Evolutionary conservation across 257 asterid species (phyloP).

Genomic region (Plantago elongata): DNA sequence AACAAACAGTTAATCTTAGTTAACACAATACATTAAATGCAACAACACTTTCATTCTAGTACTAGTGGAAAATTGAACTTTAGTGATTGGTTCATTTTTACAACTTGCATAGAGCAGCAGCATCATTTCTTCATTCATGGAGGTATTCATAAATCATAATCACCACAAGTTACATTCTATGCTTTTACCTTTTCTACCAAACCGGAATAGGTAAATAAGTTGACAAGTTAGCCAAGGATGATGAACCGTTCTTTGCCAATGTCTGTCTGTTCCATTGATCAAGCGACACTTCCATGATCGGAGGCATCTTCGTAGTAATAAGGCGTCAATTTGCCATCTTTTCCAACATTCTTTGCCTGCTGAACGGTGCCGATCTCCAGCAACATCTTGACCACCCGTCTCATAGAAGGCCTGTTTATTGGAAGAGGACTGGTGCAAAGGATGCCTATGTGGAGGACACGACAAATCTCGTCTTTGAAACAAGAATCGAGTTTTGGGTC

Average conservation of each 20-base stretch:
- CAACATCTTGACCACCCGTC: constrained; percentile 84
- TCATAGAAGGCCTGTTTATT: constrained; percentile 90
- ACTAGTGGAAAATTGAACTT: constrained; percentile 14
- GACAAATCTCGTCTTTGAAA: constrained; percentile 78
- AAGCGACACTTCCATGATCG: constrained; percentile 61
- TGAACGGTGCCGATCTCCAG: constrained; percentile 53
- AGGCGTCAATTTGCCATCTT: constrained; percentile 82
- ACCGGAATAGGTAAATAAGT: constrained; percentile 10
- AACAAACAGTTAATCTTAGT: constrained; percentile 21
- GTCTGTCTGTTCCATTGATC: constrained; percentile 12
- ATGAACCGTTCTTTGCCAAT: neutral
- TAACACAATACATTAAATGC: constrained; percentile 24
- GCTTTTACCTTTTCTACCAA: constrained; percentile 11
- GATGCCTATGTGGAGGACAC: constrained; percentile 73
- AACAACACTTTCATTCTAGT: constrained; percentile 16
- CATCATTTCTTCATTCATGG: constrained; percentile 16
- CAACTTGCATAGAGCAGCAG: constrained; percentile 29
- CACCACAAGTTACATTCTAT: constrained; percentile 6
- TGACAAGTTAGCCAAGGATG: constrained; percentile 18
- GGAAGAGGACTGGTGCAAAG: constrained; percentile 96
- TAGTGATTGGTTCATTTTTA: constrained; percentile 32
- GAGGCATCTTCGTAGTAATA: constrained; percentile 77
- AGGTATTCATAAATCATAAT: too few relatives aligned
- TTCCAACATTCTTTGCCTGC: constrained; percentile 31
- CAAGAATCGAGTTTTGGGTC: constrained; percentile 82